phyloP scores from a whole-genome alignment of 1,284 basidiomycete genomes.

The Hymenochaete sp. region DNA sequence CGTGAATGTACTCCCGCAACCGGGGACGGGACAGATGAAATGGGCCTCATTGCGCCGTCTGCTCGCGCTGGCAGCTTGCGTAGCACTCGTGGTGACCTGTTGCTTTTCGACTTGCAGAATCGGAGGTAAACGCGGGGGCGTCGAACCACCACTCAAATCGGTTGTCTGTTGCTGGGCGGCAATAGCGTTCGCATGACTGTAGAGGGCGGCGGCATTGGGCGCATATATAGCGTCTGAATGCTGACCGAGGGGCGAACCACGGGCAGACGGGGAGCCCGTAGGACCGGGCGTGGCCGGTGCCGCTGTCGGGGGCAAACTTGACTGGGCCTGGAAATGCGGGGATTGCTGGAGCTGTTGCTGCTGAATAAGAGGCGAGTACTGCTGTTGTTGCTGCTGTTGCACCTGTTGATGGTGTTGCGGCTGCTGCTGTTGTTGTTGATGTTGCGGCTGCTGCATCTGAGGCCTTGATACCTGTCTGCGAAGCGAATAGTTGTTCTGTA shows the following conservation, averaged over 20 bases:
- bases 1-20: conserved; percentile 92
- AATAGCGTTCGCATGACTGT: conserved; percentile 28
- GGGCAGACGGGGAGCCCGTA: conserved; percentile 5
- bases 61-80: conserved; percentile 85
- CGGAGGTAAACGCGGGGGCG: conserved; percentile 64
- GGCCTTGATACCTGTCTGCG: conserved; percentile 15
- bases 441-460: no score
- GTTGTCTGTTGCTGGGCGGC: conserved; percentile 13
- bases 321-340: conserved; percentile 2
- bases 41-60: conserved; percentile 84
- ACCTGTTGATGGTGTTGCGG: conserved; percentile 14
- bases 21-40: conserved; percentile 89
- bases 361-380: conserved; percentile 3
- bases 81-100: conserved; percentile 92
- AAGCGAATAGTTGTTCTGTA: conserved; percentile 16
- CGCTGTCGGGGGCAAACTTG: conserved; percentile 1
- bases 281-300: conserved; percentile 9
- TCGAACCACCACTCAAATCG: conserved; percentile 16
- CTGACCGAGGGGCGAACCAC: neutral
- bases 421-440: conserved; percentile 9
- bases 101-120: conserved; percentile 84
- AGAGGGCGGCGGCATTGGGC: conserved; percentile 39
- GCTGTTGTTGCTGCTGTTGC: conserved; percentile 10
- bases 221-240: conserved; percentile 14
- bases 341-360: conserved; percentile 8